These are phyloP conservation scores for Irpex sp. DNA, from an alignment of 1,284 basidiomycete species.

Conservation along the genomic window DNA sequence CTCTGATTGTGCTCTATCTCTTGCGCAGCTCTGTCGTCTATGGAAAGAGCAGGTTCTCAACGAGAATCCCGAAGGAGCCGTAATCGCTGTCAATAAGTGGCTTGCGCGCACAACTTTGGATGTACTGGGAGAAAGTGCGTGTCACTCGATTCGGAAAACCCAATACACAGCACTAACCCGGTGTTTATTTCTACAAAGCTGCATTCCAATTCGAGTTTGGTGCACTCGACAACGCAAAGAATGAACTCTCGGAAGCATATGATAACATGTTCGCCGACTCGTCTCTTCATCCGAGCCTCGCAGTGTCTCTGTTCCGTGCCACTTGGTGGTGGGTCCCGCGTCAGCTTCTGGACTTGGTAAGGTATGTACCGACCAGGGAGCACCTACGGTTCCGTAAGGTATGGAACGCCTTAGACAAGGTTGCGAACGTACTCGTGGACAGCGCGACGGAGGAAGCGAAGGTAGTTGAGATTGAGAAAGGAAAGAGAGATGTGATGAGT, in stretches of 20 bases:
- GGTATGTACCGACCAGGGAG: constrained; percentile 23
- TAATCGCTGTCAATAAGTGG: constrained; percentile 8
- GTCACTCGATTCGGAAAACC: neutral
- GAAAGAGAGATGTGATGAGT: constrained; percentile 25
- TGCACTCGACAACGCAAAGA: constrained; percentile 23
- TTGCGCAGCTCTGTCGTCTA: constrained; percentile 11
- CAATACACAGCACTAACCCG: too few species aligned
- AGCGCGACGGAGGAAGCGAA: constrained; percentile 4
- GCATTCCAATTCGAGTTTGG: constrained; percentile 28
- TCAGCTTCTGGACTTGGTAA: constrained; percentile 18
- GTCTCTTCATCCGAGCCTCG: neutral
- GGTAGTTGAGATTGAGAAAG: constrained; percentile 13
- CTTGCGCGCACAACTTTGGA: constrained; percentile 10
- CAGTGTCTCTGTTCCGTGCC: neutral
- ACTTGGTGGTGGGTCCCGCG: constrained; percentile 20
- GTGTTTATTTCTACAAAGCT: neutral
- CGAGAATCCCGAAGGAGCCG: neutral
- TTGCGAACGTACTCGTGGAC: constrained; percentile 3
- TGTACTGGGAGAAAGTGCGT: constrained; percentile 10
- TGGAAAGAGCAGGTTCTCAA: constrained; percentile 16
- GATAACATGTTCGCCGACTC: constrained; percentile 22
- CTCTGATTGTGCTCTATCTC: neutral
- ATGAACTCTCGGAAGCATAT: constrained; percentile 22
- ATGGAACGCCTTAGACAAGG: constrained; percentile 18
- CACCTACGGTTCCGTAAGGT: constrained; percentile 23